Evolutionary conservation across 768 basidiomycete species (phyloP).

Genomic region (Pleurotus citrinopileatus): DNA sequence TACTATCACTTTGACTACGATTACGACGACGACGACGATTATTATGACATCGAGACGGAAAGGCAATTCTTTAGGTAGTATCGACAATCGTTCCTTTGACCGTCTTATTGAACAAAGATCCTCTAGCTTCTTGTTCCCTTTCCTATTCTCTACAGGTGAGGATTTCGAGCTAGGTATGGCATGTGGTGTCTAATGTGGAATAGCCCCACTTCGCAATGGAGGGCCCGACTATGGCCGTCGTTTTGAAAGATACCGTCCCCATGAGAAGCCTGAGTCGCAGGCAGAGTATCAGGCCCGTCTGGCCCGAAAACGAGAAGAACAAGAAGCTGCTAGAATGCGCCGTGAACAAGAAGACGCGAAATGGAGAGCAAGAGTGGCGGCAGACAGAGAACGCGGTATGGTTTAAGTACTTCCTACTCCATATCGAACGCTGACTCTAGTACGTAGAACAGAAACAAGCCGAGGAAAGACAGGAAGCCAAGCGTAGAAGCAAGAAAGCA

Average conservation of each 20-base stretch:
- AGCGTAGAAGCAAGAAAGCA: constrained; percentile 53
- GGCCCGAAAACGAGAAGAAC: constrained; percentile 48
- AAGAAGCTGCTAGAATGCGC: constrained; percentile 51
- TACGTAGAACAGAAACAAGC: constrained; percentile 50
- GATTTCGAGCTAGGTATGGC: not conserved
- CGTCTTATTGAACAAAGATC: not conserved
- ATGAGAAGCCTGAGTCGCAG: constrained; percentile 37
- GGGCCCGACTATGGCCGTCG: not conserved
- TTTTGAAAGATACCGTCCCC: not conserved
- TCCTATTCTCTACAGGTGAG: not conserved
- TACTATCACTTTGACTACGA: constrained; percentile 26
- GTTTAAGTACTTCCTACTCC: not conserved
- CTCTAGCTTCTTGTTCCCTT: constrained; percentile 8
- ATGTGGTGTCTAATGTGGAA: not conserved
- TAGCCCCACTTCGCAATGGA: no score
- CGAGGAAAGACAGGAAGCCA: constrained; percentile 55
- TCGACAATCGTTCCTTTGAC: not conserved
- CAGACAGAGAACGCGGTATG: constrained; percentile 51
- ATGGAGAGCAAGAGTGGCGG: constrained; percentile 42
- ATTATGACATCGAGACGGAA: constrained; percentile 33
- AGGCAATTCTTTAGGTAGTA: constrained; percentile 13
- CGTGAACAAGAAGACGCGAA: constrained; percentile 45
- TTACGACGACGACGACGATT: constrained; percentile 26
- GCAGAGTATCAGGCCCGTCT: constrained; percentile 53
- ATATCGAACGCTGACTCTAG: constrained; percentile 1